Percentiles rank a stretch among this genome's conserved stretches.
Evolutionary conservation across 768 basidiomycete genomes (phyloP).

Genomic region (Amanita exitialis): DNA sequence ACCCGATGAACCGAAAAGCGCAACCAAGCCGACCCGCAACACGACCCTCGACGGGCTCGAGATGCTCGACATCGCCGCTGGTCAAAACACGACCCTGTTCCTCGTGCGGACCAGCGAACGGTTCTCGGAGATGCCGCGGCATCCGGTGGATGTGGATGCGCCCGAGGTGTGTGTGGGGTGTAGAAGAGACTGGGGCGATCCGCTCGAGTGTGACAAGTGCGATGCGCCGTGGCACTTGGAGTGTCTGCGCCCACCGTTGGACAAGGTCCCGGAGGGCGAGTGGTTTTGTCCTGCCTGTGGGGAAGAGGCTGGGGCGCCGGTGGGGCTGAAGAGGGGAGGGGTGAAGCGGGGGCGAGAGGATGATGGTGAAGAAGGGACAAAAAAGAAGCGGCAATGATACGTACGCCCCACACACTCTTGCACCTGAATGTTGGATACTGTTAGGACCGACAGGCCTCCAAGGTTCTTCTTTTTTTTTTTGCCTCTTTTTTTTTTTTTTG

Average conservation of each 20-base stretch:
- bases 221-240: slow-evolving; percentile 80
- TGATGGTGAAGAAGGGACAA: background rate
- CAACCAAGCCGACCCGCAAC: slow-evolving; percentile 72
- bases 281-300: slow-evolving; percentile 85
- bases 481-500: too few species aligned
- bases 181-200: slow-evolving; percentile 52
- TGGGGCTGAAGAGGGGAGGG: slow-evolving; percentile 22
- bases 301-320: slow-evolving; percentile 45
- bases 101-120: slow-evolving; percentile 68
- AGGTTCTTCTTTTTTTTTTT: too few species aligned
- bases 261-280: slow-evolving; percentile 74
- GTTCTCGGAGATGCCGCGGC: slow-evolving; percentile 69
- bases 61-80: slow-evolving; percentile 72
- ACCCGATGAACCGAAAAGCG: slow-evolving; percentile 71
- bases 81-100: slow-evolving; percentile 81
- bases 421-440: too few species aligned
- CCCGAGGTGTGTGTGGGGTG: slow-evolving; percentile 68
- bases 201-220: slow-evolving; percentile 93
- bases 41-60: slow-evolving; percentile 66
- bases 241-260: slow-evolving; percentile 74
- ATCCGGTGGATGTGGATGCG: slow-evolving; percentile 64
- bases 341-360: background rate
- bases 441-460: too few species aligned
- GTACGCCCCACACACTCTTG: too few species aligned
- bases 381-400: background rate